Percentiles rank a stretch among this genome's conserved stretches.
Conservation (phyloP, 129 eudicot species). For the Pittosporum tobira region DNA sequence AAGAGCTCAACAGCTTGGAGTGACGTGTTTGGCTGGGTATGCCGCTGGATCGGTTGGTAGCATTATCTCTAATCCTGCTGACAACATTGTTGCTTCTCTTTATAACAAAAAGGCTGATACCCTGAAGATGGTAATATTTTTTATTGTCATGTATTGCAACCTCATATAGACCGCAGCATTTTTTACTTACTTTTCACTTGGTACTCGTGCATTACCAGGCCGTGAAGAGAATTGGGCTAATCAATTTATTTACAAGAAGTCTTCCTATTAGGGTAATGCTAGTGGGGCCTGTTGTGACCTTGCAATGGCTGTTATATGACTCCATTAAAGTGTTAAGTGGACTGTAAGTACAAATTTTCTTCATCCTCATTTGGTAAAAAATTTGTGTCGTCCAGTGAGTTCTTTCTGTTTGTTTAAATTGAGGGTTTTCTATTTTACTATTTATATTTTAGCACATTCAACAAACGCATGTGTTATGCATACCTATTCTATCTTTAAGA, state of each 20-base stretch:
- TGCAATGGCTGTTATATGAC: conserved; percentile 54
- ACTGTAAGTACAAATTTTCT: conserved; percentile 35
- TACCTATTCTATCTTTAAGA: no score
- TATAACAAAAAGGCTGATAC: conserved; percentile 33
- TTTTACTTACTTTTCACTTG: background rate
- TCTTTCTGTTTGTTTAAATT: background rate
- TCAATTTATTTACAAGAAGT: conserved; percentile 41
- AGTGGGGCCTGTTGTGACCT: conserved; percentile 54
- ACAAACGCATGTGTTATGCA: background rate
- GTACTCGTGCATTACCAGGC: conserved; percentile 25
- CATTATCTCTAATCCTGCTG: conserved; percentile 55
- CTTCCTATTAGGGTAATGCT: conserved; percentile 47
- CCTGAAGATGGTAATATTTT: conserved; percentile 26
- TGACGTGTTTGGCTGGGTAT: conserved; percentile 55
- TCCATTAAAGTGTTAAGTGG: conserved; percentile 50
- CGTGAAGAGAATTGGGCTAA: conserved; percentile 42
- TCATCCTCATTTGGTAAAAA: background rate
- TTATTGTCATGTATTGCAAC: background rate
- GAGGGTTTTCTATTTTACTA: background rate
- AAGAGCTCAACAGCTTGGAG: conserved; percentile 39
- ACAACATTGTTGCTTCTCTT: conserved; percentile 42
- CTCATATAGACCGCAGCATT: background rate
- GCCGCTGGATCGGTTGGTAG: conserved; percentile 54
- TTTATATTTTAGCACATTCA: background rate
- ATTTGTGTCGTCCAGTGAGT: background rate